Conservation (phyloP, 2,329 filamentous ascomycete genomes). For the Clarireedia paspali region DNA sequence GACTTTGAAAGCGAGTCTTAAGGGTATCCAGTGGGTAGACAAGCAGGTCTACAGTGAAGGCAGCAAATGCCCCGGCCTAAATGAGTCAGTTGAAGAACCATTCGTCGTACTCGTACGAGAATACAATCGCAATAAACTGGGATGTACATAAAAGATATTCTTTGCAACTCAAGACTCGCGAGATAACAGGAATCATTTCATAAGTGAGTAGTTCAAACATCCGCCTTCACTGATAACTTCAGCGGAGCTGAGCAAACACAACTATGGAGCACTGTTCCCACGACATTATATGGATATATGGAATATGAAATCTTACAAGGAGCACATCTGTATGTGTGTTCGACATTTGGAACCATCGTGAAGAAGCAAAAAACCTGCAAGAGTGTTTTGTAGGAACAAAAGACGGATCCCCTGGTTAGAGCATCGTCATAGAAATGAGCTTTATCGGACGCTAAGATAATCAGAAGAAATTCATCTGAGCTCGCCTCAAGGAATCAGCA, state of each 20-base stretch:
- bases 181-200: neutral
- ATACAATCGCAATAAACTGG: neutral
- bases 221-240: too few species aligned
- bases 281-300: neutral
- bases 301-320: constrained; percentile 37
- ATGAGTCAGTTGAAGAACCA: neutral
- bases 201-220: neutral
- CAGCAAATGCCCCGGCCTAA: constrained; percentile 77
- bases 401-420: neutral
- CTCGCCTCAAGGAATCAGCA: neutral
- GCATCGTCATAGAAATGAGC: constrained; percentile 12
- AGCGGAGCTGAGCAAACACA: too few species aligned
- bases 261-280: too few species aligned
- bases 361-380: constrained; percentile 5
- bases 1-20: constrained; percentile 78
- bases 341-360: constrained; percentile 33
- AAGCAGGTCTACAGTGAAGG: constrained; percentile 77
- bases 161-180: neutral
- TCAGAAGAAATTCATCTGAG: constrained; percentile 4
- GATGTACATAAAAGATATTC: neutral
- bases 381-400: neutral
- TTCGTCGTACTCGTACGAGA: neutral
- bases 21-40: constrained; percentile 76
- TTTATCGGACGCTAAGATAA: constrained; percentile 14
- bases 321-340: constrained; percentile 47